phyloP scores from a whole-genome alignment of 2,329 filamentous ascomycete species.

The Aspergillus quadrilineatus region DNA sequence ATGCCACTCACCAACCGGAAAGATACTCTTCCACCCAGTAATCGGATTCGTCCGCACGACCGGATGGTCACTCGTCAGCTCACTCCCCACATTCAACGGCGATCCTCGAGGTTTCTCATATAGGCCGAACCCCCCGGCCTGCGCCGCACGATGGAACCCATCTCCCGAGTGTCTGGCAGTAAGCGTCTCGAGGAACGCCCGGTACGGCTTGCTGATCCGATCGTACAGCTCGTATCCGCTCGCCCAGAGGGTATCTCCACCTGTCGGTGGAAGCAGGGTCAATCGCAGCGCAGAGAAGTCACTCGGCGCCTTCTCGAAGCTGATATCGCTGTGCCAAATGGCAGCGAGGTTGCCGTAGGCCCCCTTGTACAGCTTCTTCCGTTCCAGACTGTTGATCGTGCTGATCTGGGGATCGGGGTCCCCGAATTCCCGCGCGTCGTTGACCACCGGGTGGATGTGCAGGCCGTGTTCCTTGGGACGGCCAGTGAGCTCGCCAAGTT shows the following conservation, averaged over 20 bases:
- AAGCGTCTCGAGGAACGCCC: slow-evolving; percentile 58
- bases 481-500: slow-evolving; percentile 60
- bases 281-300: slow-evolving; percentile 65
- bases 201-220: slow-evolving; percentile 57
- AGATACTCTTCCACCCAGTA: slow-evolving; percentile 62
- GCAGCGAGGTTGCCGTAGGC: slow-evolving; percentile 31
- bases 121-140: slow-evolving; percentile 17
- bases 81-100: slow-evolving; percentile 55
- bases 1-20: slow-evolving; percentile 33
- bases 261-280: slow-evolving; percentile 55
- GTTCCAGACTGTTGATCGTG: slow-evolving; percentile 60
- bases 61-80: slow-evolving; percentile 54
- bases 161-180: slow-evolving; percentile 57
- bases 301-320: slow-evolving; percentile 62
- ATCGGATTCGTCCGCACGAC: slow-evolving; percentile 63
- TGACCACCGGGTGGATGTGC: slow-evolving; percentile 61
- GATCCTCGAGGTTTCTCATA: slow-evolving; percentile 53
- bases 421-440: slow-evolving; percentile 55
- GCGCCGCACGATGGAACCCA: slow-evolving; percentile 51
- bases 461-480: slow-evolving; percentile 58
- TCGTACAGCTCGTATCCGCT: slow-evolving; percentile 56
- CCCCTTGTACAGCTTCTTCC: slow-evolving; percentile 46
- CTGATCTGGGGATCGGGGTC: slow-evolving; percentile 61
- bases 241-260: slow-evolving; percentile 38
- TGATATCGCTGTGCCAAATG: slow-evolving; percentile 61